These are phyloP conservation scores for Paramecium bursaria DNA, from an alignment of 73 alveolate species.

Conservation along the genomic window DNA sequence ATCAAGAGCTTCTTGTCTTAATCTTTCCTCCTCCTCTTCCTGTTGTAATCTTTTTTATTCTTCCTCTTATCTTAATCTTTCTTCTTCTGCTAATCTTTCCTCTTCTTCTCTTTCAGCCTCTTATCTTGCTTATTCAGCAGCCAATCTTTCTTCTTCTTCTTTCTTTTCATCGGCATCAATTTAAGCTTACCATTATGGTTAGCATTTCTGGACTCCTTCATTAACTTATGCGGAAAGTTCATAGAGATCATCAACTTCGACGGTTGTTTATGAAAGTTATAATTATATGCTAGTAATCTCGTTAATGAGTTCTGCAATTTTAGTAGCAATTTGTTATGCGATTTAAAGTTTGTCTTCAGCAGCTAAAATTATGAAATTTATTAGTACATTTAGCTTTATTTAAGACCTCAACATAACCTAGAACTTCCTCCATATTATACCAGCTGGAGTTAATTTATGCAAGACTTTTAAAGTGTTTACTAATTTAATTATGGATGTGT, in stretches of 20 bases:
- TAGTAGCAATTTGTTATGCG: slow-evolving; percentile 43
- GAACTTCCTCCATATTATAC: slow-evolving; percentile 42
- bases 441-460: slow-evolving; percentile 16
- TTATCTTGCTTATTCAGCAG: slow-evolving; percentile 28
- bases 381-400: slow-evolving; percentile 48
- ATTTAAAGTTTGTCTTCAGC: slow-evolving; percentile 52
- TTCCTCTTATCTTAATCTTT: not conserved
- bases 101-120: slow-evolving; percentile 44
- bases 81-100: slow-evolving; percentile 26
- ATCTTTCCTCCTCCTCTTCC: not conserved
- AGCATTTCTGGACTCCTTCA: slow-evolving; percentile 13
- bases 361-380: slow-evolving; percentile 1
- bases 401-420: slow-evolving; percentile 41
- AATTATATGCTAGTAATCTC: slow-evolving; percentile 24
- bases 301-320: slow-evolving; percentile 30
- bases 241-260: slow-evolving; percentile 51
- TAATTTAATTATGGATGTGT: slow-evolving; percentile 33
- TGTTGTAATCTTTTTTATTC: not conserved
- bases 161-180: slow-evolving; percentile 44
- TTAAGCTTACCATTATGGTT: slow-evolving; percentile 11
- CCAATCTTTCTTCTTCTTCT: slow-evolving; percentile 11
- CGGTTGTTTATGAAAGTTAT: not conserved
- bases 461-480: slow-evolving; percentile 19
- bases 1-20: not conserved
- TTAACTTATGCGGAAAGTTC: slow-evolving; percentile 40